phyloP scores from a whole-genome alignment of 169 alveolate genomes.

The Plasmodium blacklocki region DNA sequence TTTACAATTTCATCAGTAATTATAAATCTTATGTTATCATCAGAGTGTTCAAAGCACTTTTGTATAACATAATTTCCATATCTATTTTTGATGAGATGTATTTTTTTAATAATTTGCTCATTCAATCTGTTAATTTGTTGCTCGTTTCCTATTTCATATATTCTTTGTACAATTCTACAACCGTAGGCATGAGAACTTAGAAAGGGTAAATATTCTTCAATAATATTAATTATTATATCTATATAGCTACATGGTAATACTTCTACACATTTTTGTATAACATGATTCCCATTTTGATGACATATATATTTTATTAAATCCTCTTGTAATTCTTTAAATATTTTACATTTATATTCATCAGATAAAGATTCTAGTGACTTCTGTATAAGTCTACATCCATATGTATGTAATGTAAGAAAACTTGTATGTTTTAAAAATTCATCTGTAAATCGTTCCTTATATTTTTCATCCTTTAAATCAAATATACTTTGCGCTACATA shows the following conservation, averaged over 20 bases:
- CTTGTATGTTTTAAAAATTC: constrained; percentile 38
- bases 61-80: constrained; percentile 77
- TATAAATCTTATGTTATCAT: constrained; percentile 33
- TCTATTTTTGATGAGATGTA: constrained; percentile 61
- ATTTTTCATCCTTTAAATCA: constrained; percentile 59
- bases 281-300: constrained; percentile 78
- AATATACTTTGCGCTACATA: constrained; percentile 75
- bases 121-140: constrained; percentile 62
- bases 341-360: constrained; percentile 66
- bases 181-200: constrained; percentile 75
- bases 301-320: constrained; percentile 59
- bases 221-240: constrained; percentile 47
- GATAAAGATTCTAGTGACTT: constrained; percentile 57
- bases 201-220: constrained; percentile 58
- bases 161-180: constrained; percentile 70
- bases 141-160: constrained; percentile 56
- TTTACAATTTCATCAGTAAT: constrained; percentile 54
- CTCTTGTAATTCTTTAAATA: constrained; percentile 34
- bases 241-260: constrained; percentile 56
- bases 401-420: constrained; percentile 52
- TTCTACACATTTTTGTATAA: constrained; percentile 73
- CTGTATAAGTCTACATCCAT: constrained; percentile 77
- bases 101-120: constrained; percentile 39
- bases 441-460: constrained; percentile 62
- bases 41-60: constrained; percentile 70